Conservation (phyloP, 306 rosid genomes). For the Biancaea sappan region DNA sequence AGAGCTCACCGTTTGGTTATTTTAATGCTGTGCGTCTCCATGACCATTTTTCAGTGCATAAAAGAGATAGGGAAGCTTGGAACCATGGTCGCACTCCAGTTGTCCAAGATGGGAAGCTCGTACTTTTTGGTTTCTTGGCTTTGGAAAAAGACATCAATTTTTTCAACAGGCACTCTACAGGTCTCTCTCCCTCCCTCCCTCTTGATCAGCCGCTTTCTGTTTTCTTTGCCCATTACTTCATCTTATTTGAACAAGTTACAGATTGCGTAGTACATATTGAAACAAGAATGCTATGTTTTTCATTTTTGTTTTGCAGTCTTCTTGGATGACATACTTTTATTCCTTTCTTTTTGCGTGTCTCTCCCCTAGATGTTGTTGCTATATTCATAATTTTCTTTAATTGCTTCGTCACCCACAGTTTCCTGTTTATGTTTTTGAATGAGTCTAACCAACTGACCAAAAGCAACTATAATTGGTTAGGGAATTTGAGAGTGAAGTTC, state of each 20-base stretch:
- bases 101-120: constrained; percentile 42
- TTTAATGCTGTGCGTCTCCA: constrained; percentile 43
- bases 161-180: constrained; percentile 41
- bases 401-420: not conserved
- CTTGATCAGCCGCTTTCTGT: not conserved
- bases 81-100: constrained; percentile 23
- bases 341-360: constrained; percentile 41
- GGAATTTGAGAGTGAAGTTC: constrained; percentile 41
- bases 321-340: constrained; percentile 36
- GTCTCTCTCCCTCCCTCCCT: not conserved
- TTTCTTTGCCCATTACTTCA: not conserved
- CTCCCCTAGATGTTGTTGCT: constrained; percentile 34
- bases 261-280: constrained; percentile 25
- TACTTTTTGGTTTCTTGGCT: constrained; percentile 51
- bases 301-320: not conserved
- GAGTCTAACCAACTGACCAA: constrained; percentile 1
- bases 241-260: not conserved
- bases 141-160: constrained; percentile 36
- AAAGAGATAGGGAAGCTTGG: constrained; percentile 48
- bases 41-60: constrained; percentile 46
- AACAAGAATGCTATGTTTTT: constrained; percentile 1
- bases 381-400: constrained; percentile 11
- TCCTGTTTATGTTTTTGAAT: not conserved
- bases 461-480: constrained; percentile 20
- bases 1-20: constrained; percentile 41